Conservation (phyloP, 2,329 filamentous ascomycete genomes). For the Pseudonectria foliicola region DNA sequence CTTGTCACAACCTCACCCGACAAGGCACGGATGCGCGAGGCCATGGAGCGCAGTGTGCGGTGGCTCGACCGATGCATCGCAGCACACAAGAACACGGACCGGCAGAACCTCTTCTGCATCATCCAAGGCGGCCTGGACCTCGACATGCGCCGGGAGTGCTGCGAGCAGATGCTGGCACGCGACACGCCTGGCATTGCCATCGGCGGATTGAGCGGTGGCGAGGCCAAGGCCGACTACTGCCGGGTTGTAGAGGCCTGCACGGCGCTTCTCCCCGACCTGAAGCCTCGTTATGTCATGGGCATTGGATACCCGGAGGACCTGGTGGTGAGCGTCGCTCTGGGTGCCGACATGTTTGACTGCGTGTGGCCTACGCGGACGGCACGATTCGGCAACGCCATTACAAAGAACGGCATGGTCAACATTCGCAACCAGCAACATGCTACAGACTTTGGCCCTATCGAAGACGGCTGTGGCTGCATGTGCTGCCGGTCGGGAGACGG, state of each 20-base stretch:
- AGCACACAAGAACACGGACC: conserved; percentile 74
- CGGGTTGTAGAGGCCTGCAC: conserved; percentile 85
- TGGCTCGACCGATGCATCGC: conserved; percentile 95
- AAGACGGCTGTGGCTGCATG: conserved; percentile 72
- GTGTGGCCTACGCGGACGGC: conserved; percentile 97
- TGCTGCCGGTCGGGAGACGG: conserved; percentile 67
- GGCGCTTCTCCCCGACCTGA: conserved; percentile 72
- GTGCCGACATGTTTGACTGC: conserved; percentile 99
- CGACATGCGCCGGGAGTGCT: conserved; percentile 78
- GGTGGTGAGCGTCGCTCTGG: conserved; percentile 85
- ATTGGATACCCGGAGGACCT: conserved; percentile 96
- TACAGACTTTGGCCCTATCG: conserved; percentile 74
- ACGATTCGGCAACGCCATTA: conserved; percentile 91
- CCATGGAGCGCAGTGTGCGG: conserved; percentile 87
- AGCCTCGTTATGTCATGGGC: conserved; percentile 99
- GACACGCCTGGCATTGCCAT: conserved; percentile 96
- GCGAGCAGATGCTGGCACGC: conserved; percentile 75
- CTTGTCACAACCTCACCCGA: conserved; percentile 94
- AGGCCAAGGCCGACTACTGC: conserved; percentile 90
- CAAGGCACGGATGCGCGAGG: conserved; percentile 77
- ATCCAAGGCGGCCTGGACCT: conserved; percentile 93
- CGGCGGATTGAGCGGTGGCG: conserved; percentile 87
- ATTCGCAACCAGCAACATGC: conserved; percentile 70
- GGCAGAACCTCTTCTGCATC: conserved; percentile 95
- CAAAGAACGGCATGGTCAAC: conserved; percentile 73